Evolutionary conservation across 2,329 filamentous ascomycete species (phyloP), one percentile per base, ranked within the genome.

Genomic region (Zymoseptoria ardabiliae): DNA sequence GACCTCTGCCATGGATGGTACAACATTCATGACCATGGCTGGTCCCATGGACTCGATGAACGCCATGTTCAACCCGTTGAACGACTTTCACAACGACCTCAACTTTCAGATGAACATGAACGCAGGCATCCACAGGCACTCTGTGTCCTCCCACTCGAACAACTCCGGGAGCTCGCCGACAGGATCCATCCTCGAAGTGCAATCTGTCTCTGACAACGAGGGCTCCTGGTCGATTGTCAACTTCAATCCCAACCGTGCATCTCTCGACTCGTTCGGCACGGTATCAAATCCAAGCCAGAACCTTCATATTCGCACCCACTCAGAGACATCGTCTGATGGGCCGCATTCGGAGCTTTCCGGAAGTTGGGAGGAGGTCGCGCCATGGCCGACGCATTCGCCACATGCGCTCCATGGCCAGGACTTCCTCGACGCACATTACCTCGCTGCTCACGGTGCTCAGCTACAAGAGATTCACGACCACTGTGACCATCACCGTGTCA

Each of bases 201-300:
- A 93, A 54, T 97, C 93, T 6, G 79, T 96, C 50, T 91, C 91
- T n/a, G 91, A 95, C 68, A 90, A 92, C 67, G 90, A 90, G 59
- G 63, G 65, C 50, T 62, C 61, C 25, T 97, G 92, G 92, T 85
- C 85, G 55, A 84, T 89, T 65, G 86, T 97, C 59, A 89, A 94
- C 65, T 83, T 61, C 67, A 69, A 71, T 59, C 59, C 66, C n/a
- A 65, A 71, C 52, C 68, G 69, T 45, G 86, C 85, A 62, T 88
- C 86, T 45, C 85, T 89, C 66, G 89, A 93, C 66, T 81, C 83
- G 35, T 85, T 71, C 58, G 69, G 69, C 55, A 86, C 89, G 65
- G 92, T 96, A 70, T 95, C 96, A 80, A 96, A 97, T 75, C 93
- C 93, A 1, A 85, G 88, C 63, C 89, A 96, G 76, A 95, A 91